A percentile compares a stretch with the other conserved stretches of the same genome.
Evolutionary conservation across 2,329 filamentous ascomycete genomes (phyloP).

Genomic region (Colletotrichum liaoningense): DNA sequence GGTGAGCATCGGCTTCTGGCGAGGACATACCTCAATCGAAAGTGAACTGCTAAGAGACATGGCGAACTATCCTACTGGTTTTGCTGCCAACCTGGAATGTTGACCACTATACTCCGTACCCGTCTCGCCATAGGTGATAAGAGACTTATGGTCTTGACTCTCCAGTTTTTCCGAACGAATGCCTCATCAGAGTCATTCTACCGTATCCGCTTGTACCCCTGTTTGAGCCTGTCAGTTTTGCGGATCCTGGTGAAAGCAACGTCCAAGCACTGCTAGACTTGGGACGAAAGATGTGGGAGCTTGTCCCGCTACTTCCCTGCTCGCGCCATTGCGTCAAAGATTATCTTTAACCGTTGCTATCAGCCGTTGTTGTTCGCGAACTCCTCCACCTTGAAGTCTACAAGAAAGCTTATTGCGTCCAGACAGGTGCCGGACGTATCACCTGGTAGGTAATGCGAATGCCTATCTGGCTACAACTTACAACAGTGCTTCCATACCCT

Average conservation of each 20-base stretch:
- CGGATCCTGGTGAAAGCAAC: slow-evolving; percentile 19
- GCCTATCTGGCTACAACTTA: not conserved
- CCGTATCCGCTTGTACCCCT: slow-evolving; percentile 25
- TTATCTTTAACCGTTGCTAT: not conserved
- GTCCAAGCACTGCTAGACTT: slow-evolving; percentile 31
- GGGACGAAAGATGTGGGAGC: slow-evolving; percentile 25
- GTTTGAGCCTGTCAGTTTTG: slow-evolving; percentile 25
- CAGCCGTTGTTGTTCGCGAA: not conserved
- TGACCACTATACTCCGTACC: not conserved
- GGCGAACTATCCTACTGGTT: not conserved
- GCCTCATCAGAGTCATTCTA: slow-evolving; percentile 18
- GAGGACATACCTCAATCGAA: slow-evolving; percentile 8
- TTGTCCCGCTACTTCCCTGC: not conserved
- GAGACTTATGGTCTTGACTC: not conserved
- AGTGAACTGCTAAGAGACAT: not conserved
- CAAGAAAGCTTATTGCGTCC: not conserved
- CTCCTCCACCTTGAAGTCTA: not conserved
- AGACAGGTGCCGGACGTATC: not conserved
- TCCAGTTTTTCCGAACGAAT: not conserved
- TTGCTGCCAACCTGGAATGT: not conserved
- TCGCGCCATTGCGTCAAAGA: not conserved
- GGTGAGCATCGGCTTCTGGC: slow-evolving; percentile 22
- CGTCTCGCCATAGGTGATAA: not conserved
- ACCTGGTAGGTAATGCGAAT: not conserved
- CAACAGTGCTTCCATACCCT: not conserved